These are phyloP conservation scores for Claviceps capensis DNA, from an alignment of 2,329 filamentous ascomycete genomes.

Conservation along the genomic window DNA sequence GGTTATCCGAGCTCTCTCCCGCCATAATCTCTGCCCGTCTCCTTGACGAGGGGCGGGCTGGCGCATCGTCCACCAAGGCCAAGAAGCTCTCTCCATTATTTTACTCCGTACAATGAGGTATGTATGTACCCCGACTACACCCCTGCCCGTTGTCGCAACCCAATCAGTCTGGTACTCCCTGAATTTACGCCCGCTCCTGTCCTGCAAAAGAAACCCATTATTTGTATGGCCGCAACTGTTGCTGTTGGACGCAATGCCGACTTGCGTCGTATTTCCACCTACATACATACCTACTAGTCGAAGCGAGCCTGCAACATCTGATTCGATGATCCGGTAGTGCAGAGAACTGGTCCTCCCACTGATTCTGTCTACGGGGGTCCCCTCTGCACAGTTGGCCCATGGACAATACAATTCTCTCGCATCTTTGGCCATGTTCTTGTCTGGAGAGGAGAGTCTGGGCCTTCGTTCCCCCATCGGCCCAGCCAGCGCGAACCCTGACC, in stretches of 20 bases:
- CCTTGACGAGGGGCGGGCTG: not conserved
- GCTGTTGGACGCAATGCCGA: not conserved
- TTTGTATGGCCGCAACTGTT: not conserved
- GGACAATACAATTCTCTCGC: not conserved
- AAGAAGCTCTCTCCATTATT: not conserved
- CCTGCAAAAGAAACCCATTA: not conserved
- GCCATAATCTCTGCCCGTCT: not conserved
- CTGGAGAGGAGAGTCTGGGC: not conserved
- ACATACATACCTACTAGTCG: not conserved
- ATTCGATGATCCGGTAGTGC: not conserved
- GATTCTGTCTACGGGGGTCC: not conserved
- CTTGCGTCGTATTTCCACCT: constrained; percentile 1
- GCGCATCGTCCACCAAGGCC: not conserved
- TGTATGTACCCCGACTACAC: not conserved
- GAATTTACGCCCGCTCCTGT: not conserved
- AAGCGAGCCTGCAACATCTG: constrained; percentile 1
- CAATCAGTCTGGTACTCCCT: not conserved
- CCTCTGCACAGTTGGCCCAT: not conserved
- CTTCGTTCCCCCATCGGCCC: not conserved
- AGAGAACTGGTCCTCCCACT: not conserved
- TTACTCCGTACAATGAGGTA: too few relatives aligned
- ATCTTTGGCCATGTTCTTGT: not conserved
- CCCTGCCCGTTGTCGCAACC: not conserved
- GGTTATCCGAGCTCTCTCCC: not conserved
- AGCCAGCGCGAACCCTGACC: constrained; percentile 4